A percentile compares a stretch with the other conserved stretches of the same genome.
Conservation (phyloP, 371 early-diverging fungal species). For the Lichtheimia ramosa region DNA sequence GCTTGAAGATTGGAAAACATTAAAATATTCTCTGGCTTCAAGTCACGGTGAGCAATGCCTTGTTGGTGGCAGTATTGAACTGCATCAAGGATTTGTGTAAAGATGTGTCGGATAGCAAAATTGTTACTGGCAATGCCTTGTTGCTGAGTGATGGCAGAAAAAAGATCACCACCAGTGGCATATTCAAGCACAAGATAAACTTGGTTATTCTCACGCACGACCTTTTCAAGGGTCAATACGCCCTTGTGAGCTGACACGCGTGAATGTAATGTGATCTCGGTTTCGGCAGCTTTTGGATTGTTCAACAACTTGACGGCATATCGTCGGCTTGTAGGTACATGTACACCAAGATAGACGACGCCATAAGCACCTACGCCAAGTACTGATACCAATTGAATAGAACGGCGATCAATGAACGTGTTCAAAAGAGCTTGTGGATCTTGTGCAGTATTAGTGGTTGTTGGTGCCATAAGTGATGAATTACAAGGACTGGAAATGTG, state of each 20-base stretch:
- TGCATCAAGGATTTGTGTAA: constrained; percentile 82
- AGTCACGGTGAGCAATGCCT: constrained; percentile 85
- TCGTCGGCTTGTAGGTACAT: constrained; percentile 32
- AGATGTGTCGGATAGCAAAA: constrained; percentile 66
- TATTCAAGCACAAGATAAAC: constrained; percentile 73
- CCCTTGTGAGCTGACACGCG: constrained; percentile 60
- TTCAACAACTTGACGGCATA: constrained; percentile 72
- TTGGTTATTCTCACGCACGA: constrained; percentile 53
- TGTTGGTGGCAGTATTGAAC: constrained; percentile 78
- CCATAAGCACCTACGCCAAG: constrained; percentile 75
- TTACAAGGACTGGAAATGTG: background rate
- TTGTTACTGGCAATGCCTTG: constrained; percentile 60
- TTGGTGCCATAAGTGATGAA: no score
- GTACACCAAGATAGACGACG: constrained; percentile 60
- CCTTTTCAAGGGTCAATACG: constrained; percentile 69
- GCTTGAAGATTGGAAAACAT: constrained; percentile 46
- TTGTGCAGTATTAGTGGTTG: no score
- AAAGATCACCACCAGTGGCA: constrained; percentile 67
- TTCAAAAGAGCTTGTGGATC: constrained; percentile 24
- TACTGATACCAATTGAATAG: constrained; percentile 42
- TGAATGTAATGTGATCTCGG: constrained; percentile 72
- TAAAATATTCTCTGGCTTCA: constrained; percentile 93
- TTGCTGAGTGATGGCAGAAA: constrained; percentile 57
- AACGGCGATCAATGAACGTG: constrained; percentile 32
- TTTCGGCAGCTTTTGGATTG: constrained; percentile 42